Base-by-base conservation (phyloP, 1,284 basidiomycete genomes). In the Trichosporon inkin region DNA sequence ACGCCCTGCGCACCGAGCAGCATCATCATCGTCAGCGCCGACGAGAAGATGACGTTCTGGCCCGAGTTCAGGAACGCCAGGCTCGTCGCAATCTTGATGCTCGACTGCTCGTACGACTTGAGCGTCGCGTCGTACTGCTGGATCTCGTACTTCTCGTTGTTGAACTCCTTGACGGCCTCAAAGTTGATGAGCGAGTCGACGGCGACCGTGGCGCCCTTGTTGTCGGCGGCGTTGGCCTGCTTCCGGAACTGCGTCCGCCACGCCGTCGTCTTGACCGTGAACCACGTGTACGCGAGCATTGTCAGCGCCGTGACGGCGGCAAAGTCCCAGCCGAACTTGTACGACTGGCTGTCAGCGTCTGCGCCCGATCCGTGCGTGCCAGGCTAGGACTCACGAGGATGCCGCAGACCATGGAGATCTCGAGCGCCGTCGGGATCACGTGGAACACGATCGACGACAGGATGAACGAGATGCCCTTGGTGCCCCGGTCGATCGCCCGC, bases 111-210 rank as follows among this genome's bases (percentile, higher is more conserved):
- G 72, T 99, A 99, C 34, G 86, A 82, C 39, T 84, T 82, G 34
- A 99, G 83, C 58, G 96, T 88, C 56, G 87, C 86, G 77, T 99
- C 95, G 74, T 99, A 99, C 77, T 93, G 91, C 1, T 84, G 82
- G 11, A 96, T 83, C 79, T 99, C 94, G 74, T 88, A 90, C 63
- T 84, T 84, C 77, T 98, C 95, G 73, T 99, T 99, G 81, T 96
- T 97, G 82, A 99, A 99, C 73, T 95, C 88, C 84, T 99, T 99
- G 69, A 99, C 95, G 13, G 95, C 95, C 76, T 99, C 95, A 71
- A 92, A 99, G 74, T 99, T 99, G 77, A 99, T 93, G 57, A 99
- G 80, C 0, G 92, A 92, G 74, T 99, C 96, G 10, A 98, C 92
- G 1, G 92, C 92, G 1, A 89, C 85, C 0, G 92, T 92, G 0